phyloP scores from a whole-genome alignment of 2,329 filamentous ascomycete genomes.

The Colletotrichum sp. region DNA sequence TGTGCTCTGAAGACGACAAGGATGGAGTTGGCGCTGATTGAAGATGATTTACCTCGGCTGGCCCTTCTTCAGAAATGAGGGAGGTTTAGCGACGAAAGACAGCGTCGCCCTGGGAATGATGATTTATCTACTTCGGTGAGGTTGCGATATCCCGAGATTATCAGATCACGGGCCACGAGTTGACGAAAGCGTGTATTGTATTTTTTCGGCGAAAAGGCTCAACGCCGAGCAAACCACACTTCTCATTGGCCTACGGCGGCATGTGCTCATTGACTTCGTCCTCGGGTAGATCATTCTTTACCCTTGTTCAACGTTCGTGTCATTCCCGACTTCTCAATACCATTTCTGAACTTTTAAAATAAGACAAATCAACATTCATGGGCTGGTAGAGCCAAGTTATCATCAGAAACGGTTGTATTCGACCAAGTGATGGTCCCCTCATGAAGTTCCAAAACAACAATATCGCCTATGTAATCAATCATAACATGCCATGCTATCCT shows the following conservation, averaged over 20 bases:
- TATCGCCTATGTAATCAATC: background rate
- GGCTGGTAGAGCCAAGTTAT: background rate
- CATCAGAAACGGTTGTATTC: background rate
- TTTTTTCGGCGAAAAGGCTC: background rate
- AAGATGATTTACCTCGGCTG: background rate
- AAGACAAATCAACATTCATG: background rate
- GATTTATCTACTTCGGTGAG: background rate
- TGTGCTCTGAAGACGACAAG: background rate
- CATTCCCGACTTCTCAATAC: background rate
- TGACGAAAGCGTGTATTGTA: background rate
- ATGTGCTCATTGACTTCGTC: background rate
- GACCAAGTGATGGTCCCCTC: background rate
- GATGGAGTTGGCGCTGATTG: background rate
- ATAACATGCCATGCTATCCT: background rate
- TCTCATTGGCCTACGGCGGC: background rate
- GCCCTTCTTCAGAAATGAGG: background rate
- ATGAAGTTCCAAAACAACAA: constrained; percentile 4
- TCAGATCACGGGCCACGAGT: background rate
- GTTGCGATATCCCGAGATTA: background rate
- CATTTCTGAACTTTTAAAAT: too few species aligned
- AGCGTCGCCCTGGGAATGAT: background rate
- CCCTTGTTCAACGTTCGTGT: constrained; percentile 37
- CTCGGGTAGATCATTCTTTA: constrained; percentile 27
- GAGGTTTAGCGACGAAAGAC: background rate
- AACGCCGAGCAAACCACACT: background rate